phyloP scores from a whole-genome alignment of 768 basidiomycete genomes.

The Suillus occidentalis region DNA sequence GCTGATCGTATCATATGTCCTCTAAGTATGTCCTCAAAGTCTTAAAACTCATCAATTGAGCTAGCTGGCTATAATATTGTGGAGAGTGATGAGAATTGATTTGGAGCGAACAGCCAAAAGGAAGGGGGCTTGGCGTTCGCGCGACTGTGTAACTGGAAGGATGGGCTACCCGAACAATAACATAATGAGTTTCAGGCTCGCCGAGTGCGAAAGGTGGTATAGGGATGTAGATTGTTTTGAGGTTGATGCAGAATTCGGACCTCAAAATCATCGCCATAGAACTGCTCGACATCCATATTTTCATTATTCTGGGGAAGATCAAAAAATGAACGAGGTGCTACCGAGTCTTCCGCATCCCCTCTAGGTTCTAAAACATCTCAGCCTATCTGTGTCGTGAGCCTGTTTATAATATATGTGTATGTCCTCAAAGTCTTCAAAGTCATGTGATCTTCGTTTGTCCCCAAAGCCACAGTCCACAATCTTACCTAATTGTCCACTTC shows the following conservation, averaged over 20 bases:
- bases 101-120: background rate
- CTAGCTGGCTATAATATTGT: slow-evolving; percentile 13
- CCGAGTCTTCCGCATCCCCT: background rate
- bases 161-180: background rate
- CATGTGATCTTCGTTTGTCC: too few relatives aligned
- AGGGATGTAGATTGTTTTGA: background rate
- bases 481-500: too few relatives aligned
- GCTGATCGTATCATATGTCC: too few relatives aligned
- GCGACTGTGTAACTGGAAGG: background rate
- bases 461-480: too few relatives aligned
- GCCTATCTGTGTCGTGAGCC: background rate
- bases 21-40: too few relatives aligned
- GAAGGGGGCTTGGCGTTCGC: background rate
- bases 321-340: background rate
- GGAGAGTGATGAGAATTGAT: background rate
- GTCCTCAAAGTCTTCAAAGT: too few relatives aligned
- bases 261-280: background rate
- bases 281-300: too few relatives aligned
- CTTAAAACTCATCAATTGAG: slow-evolving; percentile 18
- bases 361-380: background rate
- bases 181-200: background rate
- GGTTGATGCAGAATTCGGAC: background rate
- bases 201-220: background rate
- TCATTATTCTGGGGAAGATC: background rate
- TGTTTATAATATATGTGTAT: background rate